A percentile compares a stretch with the other conserved stretches of the same genome.
phyloP scores from a whole-genome alignment of 2,329 filamentous ascomycete species.

The Orbilia ellipsospora region DNA sequence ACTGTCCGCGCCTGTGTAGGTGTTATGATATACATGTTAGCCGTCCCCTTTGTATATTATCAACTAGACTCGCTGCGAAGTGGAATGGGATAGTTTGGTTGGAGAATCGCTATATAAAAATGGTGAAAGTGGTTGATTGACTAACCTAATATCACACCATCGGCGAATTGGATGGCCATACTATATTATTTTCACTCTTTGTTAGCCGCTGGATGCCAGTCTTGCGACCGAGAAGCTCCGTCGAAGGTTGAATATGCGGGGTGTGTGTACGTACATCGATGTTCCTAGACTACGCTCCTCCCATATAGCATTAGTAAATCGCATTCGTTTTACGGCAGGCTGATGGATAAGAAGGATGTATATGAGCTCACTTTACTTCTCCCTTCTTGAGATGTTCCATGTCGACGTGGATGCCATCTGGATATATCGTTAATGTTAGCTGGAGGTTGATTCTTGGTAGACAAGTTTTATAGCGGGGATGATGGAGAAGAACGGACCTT shows the following conservation, averaged over 20 bases:
- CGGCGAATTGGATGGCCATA: conserved; percentile 99
- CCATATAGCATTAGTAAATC: conserved; percentile 58
- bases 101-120: too few species aligned
- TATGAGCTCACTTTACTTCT: conserved; percentile 87
- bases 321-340: neutral
- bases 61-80: too few species aligned
- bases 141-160: conserved; percentile 90
- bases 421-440: conserved; percentile 21
- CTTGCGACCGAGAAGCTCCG: too few species aligned
- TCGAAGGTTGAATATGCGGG: too few species aligned
- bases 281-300: conserved; percentile 79
- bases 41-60: too few species aligned
- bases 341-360: too few species aligned
- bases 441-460: neutral
- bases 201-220: conserved; percentile 41
- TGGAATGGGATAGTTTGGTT: too few species aligned
- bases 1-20: conserved; percentile 81
- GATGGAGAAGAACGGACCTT: conserved; percentile 65
- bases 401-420: conserved; percentile 98
- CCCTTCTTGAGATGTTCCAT: conserved; percentile 99
- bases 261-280: conserved; percentile 78
- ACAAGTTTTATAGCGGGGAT: neutral
- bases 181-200: conserved; percentile 64
- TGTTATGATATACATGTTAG: too few species aligned
- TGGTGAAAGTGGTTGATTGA: neutral